These are phyloP conservation scores for Vinca minor DNA, from an alignment of 257 asterid species.

Conservation along the genomic window DNA sequence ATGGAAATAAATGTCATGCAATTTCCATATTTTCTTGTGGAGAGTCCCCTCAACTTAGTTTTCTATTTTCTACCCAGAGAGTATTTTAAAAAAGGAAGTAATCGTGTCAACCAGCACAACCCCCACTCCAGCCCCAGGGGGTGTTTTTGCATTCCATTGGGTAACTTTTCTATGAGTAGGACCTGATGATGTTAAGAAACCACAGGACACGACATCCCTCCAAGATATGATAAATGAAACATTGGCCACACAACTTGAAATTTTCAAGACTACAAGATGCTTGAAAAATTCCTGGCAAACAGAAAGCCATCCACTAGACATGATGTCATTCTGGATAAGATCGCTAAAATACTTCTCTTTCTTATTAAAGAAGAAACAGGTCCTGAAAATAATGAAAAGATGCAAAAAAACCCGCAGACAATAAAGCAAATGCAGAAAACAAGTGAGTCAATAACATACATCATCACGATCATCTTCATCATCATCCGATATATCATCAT, in stretches of 20 bases:
- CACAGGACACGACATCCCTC: not conserved
- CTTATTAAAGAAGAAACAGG: not conserved
- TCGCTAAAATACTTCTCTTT: not conserved
- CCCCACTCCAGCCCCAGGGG: no score
- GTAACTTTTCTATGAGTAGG: not conserved
- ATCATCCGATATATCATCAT: slow-evolving; percentile 89
- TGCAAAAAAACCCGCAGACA: not conserved
- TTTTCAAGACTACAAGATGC: not conserved
- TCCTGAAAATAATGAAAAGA: not conserved
- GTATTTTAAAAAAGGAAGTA: not conserved
- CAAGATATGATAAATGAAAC: not conserved
- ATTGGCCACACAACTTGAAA: not conserved
- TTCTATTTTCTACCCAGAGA: not conserved
- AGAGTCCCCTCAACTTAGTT: not conserved
- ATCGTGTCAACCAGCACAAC: not conserved
- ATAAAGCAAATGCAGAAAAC: not conserved
- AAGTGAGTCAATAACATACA: slow-evolving; percentile 34
- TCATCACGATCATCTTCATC: slow-evolving; percentile 75
- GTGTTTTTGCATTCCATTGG: not conserved
- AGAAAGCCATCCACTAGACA: not conserved
- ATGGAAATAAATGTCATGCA: not conserved
- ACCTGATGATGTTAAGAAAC: not conserved
- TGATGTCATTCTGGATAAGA: not conserved
- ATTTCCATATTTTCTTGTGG: not conserved
- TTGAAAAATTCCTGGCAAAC: not conserved